Base-by-base conservation (phyloP, 179 eudicot species). In the Silene coronaria region DNA sequence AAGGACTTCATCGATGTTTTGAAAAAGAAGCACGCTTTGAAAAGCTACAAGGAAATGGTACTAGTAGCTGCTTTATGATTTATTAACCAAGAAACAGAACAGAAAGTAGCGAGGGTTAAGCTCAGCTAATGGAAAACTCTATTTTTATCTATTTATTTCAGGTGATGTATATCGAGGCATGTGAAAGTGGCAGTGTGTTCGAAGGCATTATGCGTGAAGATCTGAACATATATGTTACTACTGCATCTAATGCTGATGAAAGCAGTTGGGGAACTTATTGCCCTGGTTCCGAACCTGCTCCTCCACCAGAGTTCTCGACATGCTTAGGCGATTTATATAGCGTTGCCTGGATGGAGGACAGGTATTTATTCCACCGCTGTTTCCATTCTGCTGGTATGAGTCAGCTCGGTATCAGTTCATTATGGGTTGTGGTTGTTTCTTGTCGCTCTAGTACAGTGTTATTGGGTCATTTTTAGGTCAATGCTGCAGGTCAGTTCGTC, bases 331-430 rank as follows among this genome's bases (percentile, higher is more conserved):
- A 94, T 80, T 78, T 94, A 22, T 94, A 92, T 67, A 94, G 98
- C 71, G 85, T 92, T 82, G 86, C 98, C 38, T 94, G 98, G 98
- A 90, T 94, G 98, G 98, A 94, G 68, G 98, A 92, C 73, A 86
- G 96, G 98, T 94, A 79, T 71, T 4, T 8, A 32, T 19, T 38
- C 51, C 9, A 9, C 7, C 46, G 38, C 1, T 21, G 13, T 14
- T 10, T 34, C 45, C 45, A 38, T 38, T 38, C 2, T 38, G 45
- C 45, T 38, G 0, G 42, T 34, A 34, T 34, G 42, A 34, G 42
- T 38, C 1, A 2, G 45, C 12, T 38, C 45, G 1, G 45, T 38
- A 38, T 8, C 45, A 9, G 11, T 38, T 38, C 2, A 9, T 38
- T 8, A 38, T 34, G 42, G 9, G 9, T 34, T 34, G 42, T 34